Evolutionary conservation across 805 yeast species (phyloP).

Genomic region (Priceomyces haplophilus): DNA sequence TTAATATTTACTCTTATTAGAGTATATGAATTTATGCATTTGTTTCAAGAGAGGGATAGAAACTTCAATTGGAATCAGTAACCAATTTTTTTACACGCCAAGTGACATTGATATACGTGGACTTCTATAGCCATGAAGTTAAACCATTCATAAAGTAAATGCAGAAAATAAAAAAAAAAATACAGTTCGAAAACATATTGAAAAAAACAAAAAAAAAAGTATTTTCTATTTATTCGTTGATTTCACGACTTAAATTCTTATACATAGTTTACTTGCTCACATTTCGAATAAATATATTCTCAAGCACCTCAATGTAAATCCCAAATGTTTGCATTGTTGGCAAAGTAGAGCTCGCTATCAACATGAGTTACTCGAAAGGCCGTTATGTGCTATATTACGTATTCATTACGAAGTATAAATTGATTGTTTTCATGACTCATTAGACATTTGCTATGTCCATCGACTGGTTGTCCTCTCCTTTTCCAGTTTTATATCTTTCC

Average conservation of each 20-base stretch:
- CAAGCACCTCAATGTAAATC: not conserved
- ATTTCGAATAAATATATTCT: slow-evolving; percentile 2
- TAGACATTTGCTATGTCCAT: too few relatives aligned
- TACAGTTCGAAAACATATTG: not conserved
- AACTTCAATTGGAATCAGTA: slow-evolving; percentile 2
- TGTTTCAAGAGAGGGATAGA: not conserved
- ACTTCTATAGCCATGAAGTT: not conserved
- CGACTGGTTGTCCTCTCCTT: too few relatives aligned
- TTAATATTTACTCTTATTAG: not conserved
- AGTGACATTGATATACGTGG: slow-evolving; percentile 2
- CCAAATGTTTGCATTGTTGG: too few relatives aligned
- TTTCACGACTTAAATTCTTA: slow-evolving; percentile 3
- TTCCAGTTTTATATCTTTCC: not conserved
- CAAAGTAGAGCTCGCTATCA: too few relatives aligned
- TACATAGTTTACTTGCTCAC: slow-evolving; percentile 5
- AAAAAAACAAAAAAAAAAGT: slow-evolving; percentile 2
- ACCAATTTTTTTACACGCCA: not conserved
- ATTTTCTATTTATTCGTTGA: slow-evolving; percentile 4
- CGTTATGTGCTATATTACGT: too few relatives aligned
- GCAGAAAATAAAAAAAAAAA: not conserved
- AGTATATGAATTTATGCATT: slow-evolving; percentile 2
- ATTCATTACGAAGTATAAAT: not conserved
- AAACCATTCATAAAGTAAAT: not conserved
- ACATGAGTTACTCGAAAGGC: too few relatives aligned
- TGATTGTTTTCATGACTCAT: not conserved